Evolutionary conservation across 2,329 filamentous ascomycete genomes (phyloP).

Genomic region (Thielaviopsis euricoi): DNA sequence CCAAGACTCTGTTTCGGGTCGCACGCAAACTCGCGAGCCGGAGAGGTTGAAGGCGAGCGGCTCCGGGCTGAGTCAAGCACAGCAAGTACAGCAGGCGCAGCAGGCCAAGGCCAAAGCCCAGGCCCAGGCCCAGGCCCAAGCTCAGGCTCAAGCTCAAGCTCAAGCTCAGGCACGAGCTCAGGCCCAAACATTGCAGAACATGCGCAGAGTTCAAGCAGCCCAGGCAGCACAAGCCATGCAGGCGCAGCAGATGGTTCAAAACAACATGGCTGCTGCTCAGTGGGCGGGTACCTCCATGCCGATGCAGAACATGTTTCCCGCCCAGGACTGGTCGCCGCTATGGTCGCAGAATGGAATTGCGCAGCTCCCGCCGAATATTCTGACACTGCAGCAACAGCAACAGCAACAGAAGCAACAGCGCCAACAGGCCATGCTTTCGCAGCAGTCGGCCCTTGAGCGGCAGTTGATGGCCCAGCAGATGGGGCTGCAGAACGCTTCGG

Average conservation of each 20-base stretch:
- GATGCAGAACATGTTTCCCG: background rate
- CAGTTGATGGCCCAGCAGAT: background rate
- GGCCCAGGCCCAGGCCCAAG: background rate
- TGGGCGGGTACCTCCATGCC: background rate
- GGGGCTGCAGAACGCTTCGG: no score
- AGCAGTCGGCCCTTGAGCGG: background rate
- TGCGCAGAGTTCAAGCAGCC: background rate
- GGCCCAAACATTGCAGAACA: background rate
- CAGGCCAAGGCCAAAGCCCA: background rate
- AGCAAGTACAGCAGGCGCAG: background rate
- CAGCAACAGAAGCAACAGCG: background rate
- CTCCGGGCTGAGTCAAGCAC: background rate
- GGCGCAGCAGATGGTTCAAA: background rate
- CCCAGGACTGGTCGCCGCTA: background rate
- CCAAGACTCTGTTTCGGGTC: background rate
- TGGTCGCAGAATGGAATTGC: background rate
- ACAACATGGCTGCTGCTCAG: background rate
- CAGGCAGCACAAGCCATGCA: background rate
- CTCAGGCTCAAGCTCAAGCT: background rate
- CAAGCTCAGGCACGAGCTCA: background rate
- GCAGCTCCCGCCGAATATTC: background rate
- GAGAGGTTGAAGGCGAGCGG: background rate
- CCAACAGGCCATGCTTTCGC: background rate
- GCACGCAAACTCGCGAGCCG: background rate
- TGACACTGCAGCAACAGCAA: background rate